Conservation (phyloP, 176 grass and related monocot species). For the Carex myosuroides region DNA sequence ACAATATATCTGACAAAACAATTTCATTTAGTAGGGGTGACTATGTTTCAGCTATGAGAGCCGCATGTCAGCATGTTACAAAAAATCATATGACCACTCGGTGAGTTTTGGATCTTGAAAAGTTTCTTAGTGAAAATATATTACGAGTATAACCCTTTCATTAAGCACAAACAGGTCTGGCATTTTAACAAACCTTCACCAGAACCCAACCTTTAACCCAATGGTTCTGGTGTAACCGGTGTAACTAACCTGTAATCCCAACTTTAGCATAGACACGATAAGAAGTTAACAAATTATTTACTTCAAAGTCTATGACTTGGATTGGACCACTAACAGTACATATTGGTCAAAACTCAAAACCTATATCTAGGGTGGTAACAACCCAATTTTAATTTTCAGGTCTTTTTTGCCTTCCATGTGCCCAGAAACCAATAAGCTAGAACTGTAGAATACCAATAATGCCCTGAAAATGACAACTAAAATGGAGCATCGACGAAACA, state of each 20-base stretch:
- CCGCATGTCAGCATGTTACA: neutral
- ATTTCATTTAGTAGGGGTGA: constrained; percentile 6
- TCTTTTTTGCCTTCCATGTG: neutral
- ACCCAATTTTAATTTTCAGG: neutral
- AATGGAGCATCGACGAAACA: no score
- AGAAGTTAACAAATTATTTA: neutral
- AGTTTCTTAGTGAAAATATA: neutral
- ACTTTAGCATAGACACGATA: neutral
- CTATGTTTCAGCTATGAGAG: neutral
- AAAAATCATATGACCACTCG: neutral
- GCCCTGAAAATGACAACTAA: no score
- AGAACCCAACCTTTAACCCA: no score
- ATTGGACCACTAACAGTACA: neutral
- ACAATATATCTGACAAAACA: constrained; percentile 59
- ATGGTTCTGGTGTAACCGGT: neutral
- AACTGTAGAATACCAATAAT: no score
- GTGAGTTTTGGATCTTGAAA: neutral
- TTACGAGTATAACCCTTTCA: neutral
- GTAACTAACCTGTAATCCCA: neutral
- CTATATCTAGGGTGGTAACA: no score
- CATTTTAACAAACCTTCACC: no score
- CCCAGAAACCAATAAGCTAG: no score
- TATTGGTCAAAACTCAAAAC: no score
- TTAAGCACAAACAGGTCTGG: no score
- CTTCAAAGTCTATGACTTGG: neutral